phyloP scores from a whole-genome alignment of 768 basidiomycete species.

The Leccinum broughii region DNA sequence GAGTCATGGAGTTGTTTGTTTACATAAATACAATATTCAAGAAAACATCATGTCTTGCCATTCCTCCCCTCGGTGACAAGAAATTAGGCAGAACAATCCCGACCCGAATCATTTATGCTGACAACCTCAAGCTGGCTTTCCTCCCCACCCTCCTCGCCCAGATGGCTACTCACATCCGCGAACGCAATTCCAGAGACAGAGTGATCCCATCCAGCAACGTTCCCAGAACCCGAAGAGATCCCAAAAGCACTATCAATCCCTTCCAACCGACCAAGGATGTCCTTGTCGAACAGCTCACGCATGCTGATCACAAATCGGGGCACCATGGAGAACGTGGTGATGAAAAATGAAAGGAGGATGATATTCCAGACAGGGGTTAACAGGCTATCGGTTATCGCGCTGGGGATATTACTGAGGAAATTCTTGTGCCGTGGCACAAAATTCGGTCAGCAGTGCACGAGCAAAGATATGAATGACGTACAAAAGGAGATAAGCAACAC shows the following conservation, averaged over 20 bases:
- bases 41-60: not conserved
- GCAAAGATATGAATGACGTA: not conserved
- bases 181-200: not conserved
- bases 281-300: not conserved
- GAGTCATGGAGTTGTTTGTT: too few relatives aligned
- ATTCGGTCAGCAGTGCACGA: not conserved
- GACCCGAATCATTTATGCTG: too few relatives aligned
- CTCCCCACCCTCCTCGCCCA: not conserved
- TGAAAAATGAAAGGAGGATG: rapidly evolving
- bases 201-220: not conserved
- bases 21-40: too few relatives aligned
- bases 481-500: not conserved
- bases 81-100: too few relatives aligned
- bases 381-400: too few relatives aligned
- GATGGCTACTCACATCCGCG: not conserved
- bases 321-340: not conserved
- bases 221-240: not conserved
- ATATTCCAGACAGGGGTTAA: not conserved
- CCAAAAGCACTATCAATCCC: not conserved
- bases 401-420: not conserved
- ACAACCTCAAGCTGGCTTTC: not conserved
- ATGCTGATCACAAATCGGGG: not conserved
- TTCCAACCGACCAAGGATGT: not conserved
- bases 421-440: not conserved
- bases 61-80: too few relatives aligned